Base-by-base conservation (phyloP, 2,329 filamentous ascomycete genomes). In the Penicillium crustosum region DNA sequence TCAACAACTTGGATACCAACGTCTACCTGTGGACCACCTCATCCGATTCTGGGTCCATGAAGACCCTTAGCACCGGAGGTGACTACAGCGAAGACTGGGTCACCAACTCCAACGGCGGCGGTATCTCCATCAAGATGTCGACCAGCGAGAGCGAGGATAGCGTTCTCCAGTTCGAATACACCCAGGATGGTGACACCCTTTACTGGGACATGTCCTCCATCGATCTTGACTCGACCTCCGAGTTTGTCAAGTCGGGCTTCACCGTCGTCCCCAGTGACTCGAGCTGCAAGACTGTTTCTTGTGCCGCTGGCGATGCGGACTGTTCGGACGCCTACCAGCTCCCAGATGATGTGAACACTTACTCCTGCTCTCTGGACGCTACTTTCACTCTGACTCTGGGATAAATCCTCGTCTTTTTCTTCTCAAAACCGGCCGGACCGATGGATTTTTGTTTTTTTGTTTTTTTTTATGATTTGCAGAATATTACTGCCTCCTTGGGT, bases 121-220 rank as follows among this genome's bases (percentile, higher is more conserved):
- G 72, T 51, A 62, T 73, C 59, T 74, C 72, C 29, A 71, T 75
- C 62, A 75, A 75, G 68, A 62, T 75, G 39, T 66, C 71, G 41
- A 65, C 67, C 55, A 52, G 60, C 29, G 13, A 63, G 49, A 45
- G 7, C 42, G 21, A 57, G 39, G 55, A 61, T 33, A 61, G 57
- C 19, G 65, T 67, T 6, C 62, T 67, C 27, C 65, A 67, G 54
- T 67, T 67, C 58, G 73, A 77, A 59, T 76, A 76, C 67, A 75
- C 73, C 43, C 58, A 68, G 27, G 44, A 64, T 10, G 58, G 57
- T 7, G 66, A 69, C 25, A 73, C 61, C 8, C 66, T 76, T 43
- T 75, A 58, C 68, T 76, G 73, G 70, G 74, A 76, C 56, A 62
- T 75, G 38, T 76, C 74, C 47, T 73, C 68, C 55, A 74, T 76